phyloP scores from a whole-genome alignment of 371 early-diverging fungal species.

The Actinomucor elegans region DNA sequence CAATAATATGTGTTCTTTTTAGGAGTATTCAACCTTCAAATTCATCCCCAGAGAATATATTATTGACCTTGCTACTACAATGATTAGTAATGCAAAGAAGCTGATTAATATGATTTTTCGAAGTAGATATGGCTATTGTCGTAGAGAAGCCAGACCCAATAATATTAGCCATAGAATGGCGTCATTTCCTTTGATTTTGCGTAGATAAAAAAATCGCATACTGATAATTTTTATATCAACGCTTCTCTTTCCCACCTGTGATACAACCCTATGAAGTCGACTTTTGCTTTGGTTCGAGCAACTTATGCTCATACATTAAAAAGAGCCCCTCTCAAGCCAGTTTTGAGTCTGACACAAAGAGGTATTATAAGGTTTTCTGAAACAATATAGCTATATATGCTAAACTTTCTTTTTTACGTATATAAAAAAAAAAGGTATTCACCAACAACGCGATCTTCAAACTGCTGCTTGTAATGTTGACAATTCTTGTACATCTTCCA shows the following conservation, averaged over 20 bases:
- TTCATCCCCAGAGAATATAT: too few species aligned
- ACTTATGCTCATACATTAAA: not conserved
- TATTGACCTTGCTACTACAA: too few species aligned
- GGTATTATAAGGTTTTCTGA: not conserved
- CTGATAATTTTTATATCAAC: not conserved
- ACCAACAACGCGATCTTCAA: slow-evolving; percentile 4
- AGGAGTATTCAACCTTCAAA: too few species aligned
- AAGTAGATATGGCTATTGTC: too few species aligned
- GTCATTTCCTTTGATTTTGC: slow-evolving; percentile 3
- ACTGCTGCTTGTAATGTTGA: slow-evolving; percentile 2
- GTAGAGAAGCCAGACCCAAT: too few species aligned
- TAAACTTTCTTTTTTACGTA: too few species aligned
- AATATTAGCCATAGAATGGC: slow-evolving; percentile 2
- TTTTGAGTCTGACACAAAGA: not conserved
- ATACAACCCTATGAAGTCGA: not conserved
- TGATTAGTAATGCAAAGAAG: too few species aligned
- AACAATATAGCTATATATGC: not conserved
- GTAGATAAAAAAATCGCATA: not conserved
- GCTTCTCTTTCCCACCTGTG: not conserved
- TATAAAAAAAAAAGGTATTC: slow-evolving; percentile 1
- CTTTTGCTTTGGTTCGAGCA: not conserved
- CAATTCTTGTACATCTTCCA: slow-evolving; percentile 31
- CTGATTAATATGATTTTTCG: too few species aligned
- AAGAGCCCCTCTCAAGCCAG: not conserved
- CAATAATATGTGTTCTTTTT: too few species aligned